Evolutionary conservation across 306 rosid genomes (phyloP).

Genomic region (Vigna hirtella): DNA sequence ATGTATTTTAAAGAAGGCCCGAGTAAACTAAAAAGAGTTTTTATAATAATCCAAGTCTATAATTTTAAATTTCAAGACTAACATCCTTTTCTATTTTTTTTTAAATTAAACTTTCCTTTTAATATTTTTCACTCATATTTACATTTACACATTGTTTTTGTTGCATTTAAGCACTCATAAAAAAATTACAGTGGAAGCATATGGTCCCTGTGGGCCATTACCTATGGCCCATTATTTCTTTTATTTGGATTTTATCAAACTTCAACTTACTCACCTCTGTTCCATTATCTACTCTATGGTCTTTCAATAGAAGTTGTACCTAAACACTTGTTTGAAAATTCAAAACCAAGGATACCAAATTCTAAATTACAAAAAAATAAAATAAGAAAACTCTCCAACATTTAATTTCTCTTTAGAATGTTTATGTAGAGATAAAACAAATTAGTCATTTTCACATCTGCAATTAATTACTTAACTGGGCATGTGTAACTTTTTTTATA

Average conservation of each 20-base stretch:
- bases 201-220: conserved; percentile 47
- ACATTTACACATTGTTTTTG: too few relatives aligned
- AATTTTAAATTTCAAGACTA: too few relatives aligned
- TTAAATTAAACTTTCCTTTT: too few relatives aligned
- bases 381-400: background rate
- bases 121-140: background rate
- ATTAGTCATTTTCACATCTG: background rate
- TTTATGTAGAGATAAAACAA: background rate
- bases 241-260: background rate
- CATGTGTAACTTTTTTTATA: background rate
- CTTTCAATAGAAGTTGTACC: background rate
- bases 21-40: too few relatives aligned
- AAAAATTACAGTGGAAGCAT: background rate
- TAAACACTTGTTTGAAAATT: background rate
- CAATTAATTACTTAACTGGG: background rate
- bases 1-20: too few relatives aligned
- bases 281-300: background rate
- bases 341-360: background rate
- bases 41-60: too few relatives aligned
- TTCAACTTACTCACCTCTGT: background rate
- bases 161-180: background rate
- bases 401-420: too few relatives aligned
- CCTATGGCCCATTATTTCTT: background rate
- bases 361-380: too few relatives aligned
- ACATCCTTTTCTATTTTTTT: background rate